Evolutionary conservation across 495 filamentous ascomycete genomes (phyloP).

Genomic region (Penicillium cinerascens): DNA sequence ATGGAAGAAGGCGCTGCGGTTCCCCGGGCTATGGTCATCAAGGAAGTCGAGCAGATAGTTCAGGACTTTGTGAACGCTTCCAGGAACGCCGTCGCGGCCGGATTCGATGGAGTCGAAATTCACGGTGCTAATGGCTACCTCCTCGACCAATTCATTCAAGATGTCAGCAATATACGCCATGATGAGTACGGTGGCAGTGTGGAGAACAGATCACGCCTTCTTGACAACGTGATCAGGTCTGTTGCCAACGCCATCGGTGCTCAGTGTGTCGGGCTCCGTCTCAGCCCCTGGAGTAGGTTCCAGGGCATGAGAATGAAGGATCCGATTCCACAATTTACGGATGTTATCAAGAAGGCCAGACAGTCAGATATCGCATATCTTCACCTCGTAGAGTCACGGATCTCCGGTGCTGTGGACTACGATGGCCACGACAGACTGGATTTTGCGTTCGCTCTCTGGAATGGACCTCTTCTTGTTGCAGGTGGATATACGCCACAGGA

Average conservation of each 20-base stretch:
- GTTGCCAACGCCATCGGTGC: conserved; percentile 59
- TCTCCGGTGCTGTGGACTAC: conserved; percentile 35
- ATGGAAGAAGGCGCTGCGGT: conserved; percentile 33
- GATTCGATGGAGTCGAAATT: conserved; percentile 76
- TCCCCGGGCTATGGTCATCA: conserved; percentile 50
- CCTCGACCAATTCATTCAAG: conserved; percentile 69
- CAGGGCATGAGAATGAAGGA: conserved; percentile 64
- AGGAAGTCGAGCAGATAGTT: conserved; percentile 57
- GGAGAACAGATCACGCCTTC: conserved; percentile 61
- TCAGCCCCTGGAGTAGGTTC: conserved; percentile 59
- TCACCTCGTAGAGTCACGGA: conserved; percentile 54
- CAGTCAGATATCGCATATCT: conserved; percentile 55
- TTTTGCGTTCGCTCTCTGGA: conserved; percentile 35
- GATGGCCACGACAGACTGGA: conserved; percentile 43
- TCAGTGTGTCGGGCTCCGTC: conserved; percentile 52
- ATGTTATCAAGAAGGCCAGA: conserved; percentile 48
- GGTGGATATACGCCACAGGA: conserved; percentile 50
- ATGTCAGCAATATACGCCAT: conserved; percentile 56
- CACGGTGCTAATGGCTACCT: conserved; percentile 75
- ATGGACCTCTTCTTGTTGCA: conserved; percentile 48
- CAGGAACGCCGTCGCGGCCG: conserved; percentile 60
- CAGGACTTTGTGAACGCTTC: conserved; percentile 57
- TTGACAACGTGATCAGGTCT: conserved; percentile 55
- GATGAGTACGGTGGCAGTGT: conserved; percentile 68
- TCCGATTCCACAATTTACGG: conserved; percentile 55